These are phyloP conservation scores for Amaranthus cruentus DNA, from an alignment of 148 eudicot genomes.

Conservation along the genomic window DNA sequence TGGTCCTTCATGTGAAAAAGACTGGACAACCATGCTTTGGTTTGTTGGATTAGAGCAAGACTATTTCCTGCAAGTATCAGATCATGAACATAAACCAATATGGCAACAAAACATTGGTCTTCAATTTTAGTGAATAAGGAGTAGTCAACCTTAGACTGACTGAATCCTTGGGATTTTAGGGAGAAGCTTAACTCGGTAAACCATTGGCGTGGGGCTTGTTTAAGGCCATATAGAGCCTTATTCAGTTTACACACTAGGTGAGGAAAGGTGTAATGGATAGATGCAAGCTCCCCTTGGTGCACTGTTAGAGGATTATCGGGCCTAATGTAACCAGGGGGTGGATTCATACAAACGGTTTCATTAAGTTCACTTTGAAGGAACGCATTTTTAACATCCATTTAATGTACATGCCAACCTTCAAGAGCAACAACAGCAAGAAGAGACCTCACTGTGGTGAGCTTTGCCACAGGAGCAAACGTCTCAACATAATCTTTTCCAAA, in stretches of 20 bases:
- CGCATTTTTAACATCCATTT: too few species aligned
- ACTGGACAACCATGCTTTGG: background rate
- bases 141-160: background rate
- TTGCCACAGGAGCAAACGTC: too few species aligned
- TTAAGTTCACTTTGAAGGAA: background rate
- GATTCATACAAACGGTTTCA: background rate
- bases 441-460: too few species aligned
- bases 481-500: too few species aligned
- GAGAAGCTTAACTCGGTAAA: background rate
- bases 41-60: background rate
- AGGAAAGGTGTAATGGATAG: background rate
- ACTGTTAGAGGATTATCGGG: background rate
- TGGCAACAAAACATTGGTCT: background rate
- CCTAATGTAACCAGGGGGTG: background rate
- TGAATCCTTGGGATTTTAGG: background rate
- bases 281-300: background rate
- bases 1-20: background rate
- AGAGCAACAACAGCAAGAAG: too few species aligned
- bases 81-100: slow-evolving; percentile 4
- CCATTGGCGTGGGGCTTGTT: background rate
- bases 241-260: background rate
- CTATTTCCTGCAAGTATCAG: background rate
- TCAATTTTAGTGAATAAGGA: background rate
- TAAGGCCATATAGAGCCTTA: background rate
- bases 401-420: too few species aligned